Evolutionary conservation across 1,284 basidiomycete species (phyloP), one percentile per base, ranked within the genome.

Genomic region (Fomes fomentarius): DNA sequence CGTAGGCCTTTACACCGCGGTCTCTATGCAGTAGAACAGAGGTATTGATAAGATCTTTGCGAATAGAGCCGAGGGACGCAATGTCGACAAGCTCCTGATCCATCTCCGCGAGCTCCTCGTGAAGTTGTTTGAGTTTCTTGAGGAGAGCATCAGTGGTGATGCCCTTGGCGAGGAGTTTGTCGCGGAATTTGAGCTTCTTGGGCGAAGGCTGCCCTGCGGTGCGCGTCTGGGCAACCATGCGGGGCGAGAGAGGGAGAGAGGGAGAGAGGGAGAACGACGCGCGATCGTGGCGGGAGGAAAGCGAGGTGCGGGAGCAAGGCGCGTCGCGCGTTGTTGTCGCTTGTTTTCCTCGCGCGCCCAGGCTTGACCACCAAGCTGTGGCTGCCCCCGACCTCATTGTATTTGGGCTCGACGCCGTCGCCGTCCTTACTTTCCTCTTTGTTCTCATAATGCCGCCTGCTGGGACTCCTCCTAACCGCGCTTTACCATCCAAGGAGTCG

Each of bases 21-120:
- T 98, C 96, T 73, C 94, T 96, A 77, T 99, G 96, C 26, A 96
- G 83, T 39, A 98, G 80, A 35, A 99, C 84, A 2, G 87, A 82
- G 1, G 83, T 83, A 66, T 81, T 81, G 61, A 96, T 84, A 66
- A 99, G 86, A 65, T 97, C 92, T 50, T 89, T 85, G 58, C 87
- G 84, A 26, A 89, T 84, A 19, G 75, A 70, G 47, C 80, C 74
- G 45, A 99, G 83, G 0, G 93, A 91, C 54, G 71, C 69, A 33
- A 83, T 79, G 65, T 96, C 94, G 66, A 94, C 85, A 30, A 74
- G 73, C 62, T 98, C 96, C 73, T 98, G 96, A 67, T 97, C 95
- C 64, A 96, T 80, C 8, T 81, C 83, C 15, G 86, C 83, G 37
- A 99, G 87, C 66, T 97, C 91, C 31, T 79, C 76, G 64, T 96